phyloP scores from a whole-genome alignment of 2,329 filamentous ascomycete genomes.

The Chaetomium sp. region DNA sequence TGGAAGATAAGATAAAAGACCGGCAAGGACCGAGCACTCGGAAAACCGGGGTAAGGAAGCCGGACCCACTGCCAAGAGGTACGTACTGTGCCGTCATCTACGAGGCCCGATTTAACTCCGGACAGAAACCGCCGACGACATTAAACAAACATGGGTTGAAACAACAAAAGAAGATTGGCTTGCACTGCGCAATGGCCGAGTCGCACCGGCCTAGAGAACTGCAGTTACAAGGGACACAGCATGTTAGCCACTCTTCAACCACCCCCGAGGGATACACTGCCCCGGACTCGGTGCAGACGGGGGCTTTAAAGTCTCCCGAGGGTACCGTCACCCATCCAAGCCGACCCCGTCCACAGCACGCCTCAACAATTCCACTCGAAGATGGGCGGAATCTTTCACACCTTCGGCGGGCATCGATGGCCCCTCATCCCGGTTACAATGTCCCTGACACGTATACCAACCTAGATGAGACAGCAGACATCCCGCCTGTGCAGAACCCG shows the following conservation, averaged over 20 bases:
- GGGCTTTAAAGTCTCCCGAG: neutral
- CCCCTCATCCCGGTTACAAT: constrained; percentile 39
- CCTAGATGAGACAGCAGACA: constrained; percentile 46
- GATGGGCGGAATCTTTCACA: constrained; percentile 10
- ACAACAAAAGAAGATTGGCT: neutral
- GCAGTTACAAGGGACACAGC: neutral
- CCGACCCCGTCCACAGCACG: neutral
- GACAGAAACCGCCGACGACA: neutral
- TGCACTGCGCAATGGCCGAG: constrained; percentile 4
- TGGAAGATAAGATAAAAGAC: constrained; percentile 11
- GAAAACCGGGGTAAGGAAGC: neutral
- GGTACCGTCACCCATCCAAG: neutral
- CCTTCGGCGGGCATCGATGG: constrained; percentile 21
- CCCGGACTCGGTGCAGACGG: neutral
- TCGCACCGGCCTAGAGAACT: neutral
- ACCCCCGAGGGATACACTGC: constrained; percentile 4
- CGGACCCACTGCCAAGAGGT: neutral
- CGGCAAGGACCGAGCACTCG: neutral
- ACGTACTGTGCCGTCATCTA: neutral
- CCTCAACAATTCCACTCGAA: neutral
- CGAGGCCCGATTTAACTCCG: neutral
- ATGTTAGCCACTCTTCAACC: neutral
- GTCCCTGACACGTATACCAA: constrained; percentile 46
- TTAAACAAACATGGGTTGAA: neutral
- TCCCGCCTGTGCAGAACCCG: constrained; percentile 49